phyloP scores from a whole-genome alignment of 78 protist genomes.

The Fonticula alba region DNA sequence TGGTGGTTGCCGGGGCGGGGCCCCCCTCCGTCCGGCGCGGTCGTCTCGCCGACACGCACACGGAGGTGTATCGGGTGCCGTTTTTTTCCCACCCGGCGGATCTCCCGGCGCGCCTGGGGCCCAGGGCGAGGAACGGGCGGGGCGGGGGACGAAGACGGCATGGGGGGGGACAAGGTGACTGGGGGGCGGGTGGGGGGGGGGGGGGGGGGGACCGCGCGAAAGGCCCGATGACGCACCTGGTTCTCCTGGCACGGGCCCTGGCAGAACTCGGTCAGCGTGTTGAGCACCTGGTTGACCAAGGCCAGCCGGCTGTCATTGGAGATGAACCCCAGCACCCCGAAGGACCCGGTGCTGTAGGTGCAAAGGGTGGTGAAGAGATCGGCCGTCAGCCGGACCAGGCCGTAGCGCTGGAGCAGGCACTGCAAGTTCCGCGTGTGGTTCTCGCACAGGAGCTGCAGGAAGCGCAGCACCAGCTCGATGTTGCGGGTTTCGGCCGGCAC shows the following conservation, averaged over 20 bases:
- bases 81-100: too few relatives aligned
- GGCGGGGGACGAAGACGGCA: too few relatives aligned
- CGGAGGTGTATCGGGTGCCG: too few relatives aligned
- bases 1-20: too few relatives aligned
- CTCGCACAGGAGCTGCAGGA: conserved; percentile 27
- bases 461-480: conserved; percentile 7
- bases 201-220: too few relatives aligned
- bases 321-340: background rate
- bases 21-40: too few relatives aligned
- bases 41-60: too few relatives aligned
- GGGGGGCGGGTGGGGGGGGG: too few relatives aligned
- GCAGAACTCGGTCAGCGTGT: conserved; percentile 40
- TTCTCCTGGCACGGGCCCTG: conserved; percentile 45
- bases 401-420: background rate
- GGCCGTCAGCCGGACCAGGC: conserved; percentile 11
- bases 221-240: conserved; percentile 13
- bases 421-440: conserved; percentile 19
- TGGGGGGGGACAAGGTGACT: too few relatives aligned
- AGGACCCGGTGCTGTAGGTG: background rate
- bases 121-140: too few relatives aligned
- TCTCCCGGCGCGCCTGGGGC: too few relatives aligned
- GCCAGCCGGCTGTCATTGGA: background rate
- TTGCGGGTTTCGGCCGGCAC: background rate
- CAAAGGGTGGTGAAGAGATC: conserved; percentile 9
- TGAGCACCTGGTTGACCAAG: conserved; percentile 12